These are phyloP conservation scores for Flaveria bidentis DNA, from an alignment of 129 eudicot species.

Conservation along the genomic window DNA sequence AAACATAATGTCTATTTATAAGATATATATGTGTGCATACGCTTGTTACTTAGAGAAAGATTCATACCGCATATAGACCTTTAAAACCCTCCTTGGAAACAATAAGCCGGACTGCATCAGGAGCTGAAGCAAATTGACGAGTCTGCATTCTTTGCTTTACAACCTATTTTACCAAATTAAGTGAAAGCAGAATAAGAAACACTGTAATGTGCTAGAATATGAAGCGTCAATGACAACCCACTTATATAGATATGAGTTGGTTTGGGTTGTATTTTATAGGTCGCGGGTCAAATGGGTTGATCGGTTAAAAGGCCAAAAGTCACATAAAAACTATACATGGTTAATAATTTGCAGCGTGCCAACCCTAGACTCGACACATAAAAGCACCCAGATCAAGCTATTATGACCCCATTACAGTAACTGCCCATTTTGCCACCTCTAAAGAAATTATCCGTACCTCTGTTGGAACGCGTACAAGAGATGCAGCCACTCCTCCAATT, in stretches of 20 bases:
- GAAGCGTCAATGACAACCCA: neutral
- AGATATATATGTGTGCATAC: neutral
- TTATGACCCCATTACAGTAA: neutral
- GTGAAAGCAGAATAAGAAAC: conserved; percentile 8
- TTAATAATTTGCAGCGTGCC: neutral
- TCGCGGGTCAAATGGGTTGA: neutral
- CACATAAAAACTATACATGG: neutral
- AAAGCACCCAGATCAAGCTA: neutral
- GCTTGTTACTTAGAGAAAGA: conserved; percentile 1
- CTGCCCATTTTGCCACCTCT: neutral
- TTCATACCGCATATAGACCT: conserved; percentile 92
- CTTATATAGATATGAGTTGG: neutral
- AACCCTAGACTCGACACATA: neutral
- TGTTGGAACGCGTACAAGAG: conserved; percentile 94
- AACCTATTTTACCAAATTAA: conserved; percentile 52
- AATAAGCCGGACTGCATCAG: conserved; percentile 78
- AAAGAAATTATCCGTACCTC: conserved; percentile 50
- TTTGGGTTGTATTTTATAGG: neutral
- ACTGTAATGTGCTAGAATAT: neutral
- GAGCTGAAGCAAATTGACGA: conserved; percentile 84
- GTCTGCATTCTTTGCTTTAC: conserved; percentile 98
- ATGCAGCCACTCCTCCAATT: conserved; percentile 92
- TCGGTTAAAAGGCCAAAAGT: neutral
- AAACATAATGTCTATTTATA: neutral
- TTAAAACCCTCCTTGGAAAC: conserved; percentile 81